A percentile compares a stretch with the other conserved stretches of the same genome.
Conservation (phyloP, 106 monocot species). For the Triglochin maritima region DNA sequence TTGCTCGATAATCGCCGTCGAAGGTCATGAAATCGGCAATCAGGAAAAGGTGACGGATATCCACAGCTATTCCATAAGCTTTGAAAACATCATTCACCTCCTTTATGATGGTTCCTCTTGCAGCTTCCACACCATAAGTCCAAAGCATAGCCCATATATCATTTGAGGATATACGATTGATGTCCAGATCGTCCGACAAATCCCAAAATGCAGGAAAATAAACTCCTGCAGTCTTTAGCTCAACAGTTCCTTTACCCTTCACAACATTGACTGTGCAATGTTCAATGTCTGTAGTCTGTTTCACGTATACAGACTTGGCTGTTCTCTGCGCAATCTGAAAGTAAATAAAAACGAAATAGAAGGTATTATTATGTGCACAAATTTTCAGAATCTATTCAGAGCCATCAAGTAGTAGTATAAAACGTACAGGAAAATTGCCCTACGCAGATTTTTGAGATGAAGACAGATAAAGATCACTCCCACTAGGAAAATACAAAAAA, state of each 20-base stretch:
- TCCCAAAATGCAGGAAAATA: slow-evolving; percentile 54
- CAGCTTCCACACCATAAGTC: slow-evolving; percentile 89
- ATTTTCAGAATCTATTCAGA: no score
- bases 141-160: slow-evolving; percentile 63
- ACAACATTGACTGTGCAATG: slow-evolving; percentile 29
- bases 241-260: slow-evolving; percentile 2
- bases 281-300: slow-evolving; percentile 43
- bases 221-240: slow-evolving; percentile 75
- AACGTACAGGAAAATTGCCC: no score
- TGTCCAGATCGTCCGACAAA: slow-evolving; percentile 40
- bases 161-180: slow-evolving; percentile 43
- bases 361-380: neutral
- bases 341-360: neutral
- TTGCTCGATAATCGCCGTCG: slow-evolving; percentile 61
- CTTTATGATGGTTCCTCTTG: slow-evolving; percentile 58
- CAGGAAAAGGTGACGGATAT: slow-evolving; percentile 58
- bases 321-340: slow-evolving; percentile 74
- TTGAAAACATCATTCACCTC: slow-evolving; percentile 65
- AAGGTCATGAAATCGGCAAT: slow-evolving; percentile 87
- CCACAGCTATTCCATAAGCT: slow-evolving; percentile 58
- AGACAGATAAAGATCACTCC: no score
- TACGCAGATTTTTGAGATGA: no score
- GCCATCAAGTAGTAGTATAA: no score
- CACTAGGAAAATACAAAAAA: neutral
- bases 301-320: slow-evolving; percentile 54